Evolutionary conservation across 2,329 filamentous ascomycete genomes (phyloP).

Genomic region (Teratosphaeria nubilosa): DNA sequence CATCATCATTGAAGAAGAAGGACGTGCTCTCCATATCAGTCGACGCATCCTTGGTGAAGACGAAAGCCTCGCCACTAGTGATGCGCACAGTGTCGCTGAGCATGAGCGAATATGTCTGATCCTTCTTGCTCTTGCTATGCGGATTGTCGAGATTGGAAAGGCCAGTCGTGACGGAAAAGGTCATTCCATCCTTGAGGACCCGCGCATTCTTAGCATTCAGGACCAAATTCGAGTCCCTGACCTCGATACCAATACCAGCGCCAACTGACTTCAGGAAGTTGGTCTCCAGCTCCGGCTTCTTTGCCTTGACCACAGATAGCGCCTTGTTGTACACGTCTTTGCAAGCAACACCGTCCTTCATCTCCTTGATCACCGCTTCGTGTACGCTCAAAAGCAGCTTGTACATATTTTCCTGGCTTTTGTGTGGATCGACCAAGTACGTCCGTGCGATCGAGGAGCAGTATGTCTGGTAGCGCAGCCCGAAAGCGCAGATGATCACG

Average conservation of each 20-base stretch:
- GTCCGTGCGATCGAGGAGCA: conserved; percentile 86
- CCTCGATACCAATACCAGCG: conserved; percentile 85
- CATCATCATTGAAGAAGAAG: conserved; percentile 97
- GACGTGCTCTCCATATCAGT: conserved; percentile 88
- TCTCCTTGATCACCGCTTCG: conserved; percentile 79
- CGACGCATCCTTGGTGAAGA: conserved; percentile 89
- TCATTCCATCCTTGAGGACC: conserved; percentile 91
- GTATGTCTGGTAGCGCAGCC: conserved; percentile 91
- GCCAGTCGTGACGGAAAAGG: conserved; percentile 78
- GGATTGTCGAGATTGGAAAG: conserved; percentile 84
- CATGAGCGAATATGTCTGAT: conserved; percentile 73
- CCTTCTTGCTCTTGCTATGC: conserved; percentile 74
- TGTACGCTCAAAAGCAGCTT: conserved; percentile 78
- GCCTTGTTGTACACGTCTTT: conserved; percentile 93
- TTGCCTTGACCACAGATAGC: conserved; percentile 65
- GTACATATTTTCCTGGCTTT: conserved; percentile 89
- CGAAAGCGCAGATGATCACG: conserved; percentile 85
- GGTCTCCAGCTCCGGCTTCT: conserved; percentile 91
- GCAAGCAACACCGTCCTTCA: conserved; percentile 72
- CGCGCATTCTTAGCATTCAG: conserved; percentile 80
- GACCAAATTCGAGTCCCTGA: conserved; percentile 69
- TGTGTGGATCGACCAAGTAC: conserved; percentile 94
- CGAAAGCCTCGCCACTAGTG: conserved; percentile 66
- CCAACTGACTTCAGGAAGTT: conserved; percentile 90
- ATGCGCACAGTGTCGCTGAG: conserved; percentile 91